These are phyloP conservation scores for Murraya paniculata DNA, from an alignment of 345 rosid species.

Conservation along the genomic window DNA sequence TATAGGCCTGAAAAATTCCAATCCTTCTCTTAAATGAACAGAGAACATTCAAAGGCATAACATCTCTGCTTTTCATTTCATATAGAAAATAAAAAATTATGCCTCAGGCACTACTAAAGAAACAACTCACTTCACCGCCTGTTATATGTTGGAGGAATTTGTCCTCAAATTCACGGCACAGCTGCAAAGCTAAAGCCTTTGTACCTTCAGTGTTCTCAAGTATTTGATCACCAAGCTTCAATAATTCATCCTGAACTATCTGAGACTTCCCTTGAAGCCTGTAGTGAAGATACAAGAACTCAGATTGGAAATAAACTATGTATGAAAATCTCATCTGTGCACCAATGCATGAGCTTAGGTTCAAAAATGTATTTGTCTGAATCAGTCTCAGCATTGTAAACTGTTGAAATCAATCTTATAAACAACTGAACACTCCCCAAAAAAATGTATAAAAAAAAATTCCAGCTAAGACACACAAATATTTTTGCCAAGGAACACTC, in stretches of 20 bases:
- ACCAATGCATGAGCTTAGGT: neutral
- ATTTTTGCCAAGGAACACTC: neutral
- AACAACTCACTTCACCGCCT: conserved; percentile 85
- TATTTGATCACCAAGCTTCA: conserved; percentile 88
- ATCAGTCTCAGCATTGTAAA: conserved; percentile 1
- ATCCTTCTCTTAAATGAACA: neutral
- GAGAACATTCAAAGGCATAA: neutral
- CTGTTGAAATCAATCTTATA: neutral
- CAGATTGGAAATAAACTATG: neutral
- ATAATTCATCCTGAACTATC: conserved; percentile 78
- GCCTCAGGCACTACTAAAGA: neutral
- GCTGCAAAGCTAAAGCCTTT: conserved; percentile 93
- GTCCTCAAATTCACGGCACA: conserved; percentile 99
- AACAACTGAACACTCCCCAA: neutral
- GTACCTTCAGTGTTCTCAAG: conserved; percentile 89
- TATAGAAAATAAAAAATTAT: neutral
- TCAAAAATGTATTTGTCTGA: neutral
- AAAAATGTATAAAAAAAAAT: neutral
- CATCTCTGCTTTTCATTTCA: neutral
- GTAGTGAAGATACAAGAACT: conserved; percentile 13
- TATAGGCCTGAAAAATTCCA: neutral
- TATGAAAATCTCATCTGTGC: neutral
- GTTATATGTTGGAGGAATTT: conserved; percentile 87
- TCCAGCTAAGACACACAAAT: neutral
- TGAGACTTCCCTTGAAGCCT: conserved; percentile 97